Base-by-base conservation (phyloP, 2,329 filamentous ascomycete genomes). In the Ilyonectria sp. region DNA sequence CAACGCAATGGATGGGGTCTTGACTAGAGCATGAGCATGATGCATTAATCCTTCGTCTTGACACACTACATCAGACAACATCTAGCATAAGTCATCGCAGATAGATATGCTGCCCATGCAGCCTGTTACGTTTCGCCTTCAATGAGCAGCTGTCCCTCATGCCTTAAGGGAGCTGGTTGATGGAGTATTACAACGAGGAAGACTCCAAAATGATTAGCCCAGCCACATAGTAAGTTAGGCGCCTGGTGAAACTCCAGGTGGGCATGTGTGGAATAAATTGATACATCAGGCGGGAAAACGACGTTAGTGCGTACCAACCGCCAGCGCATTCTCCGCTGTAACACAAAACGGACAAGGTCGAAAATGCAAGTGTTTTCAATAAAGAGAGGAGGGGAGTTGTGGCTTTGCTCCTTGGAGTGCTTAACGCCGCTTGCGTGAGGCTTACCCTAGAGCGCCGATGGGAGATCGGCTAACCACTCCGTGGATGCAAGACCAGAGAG, bases 201-300 rank as follows among this genome's bases (percentile, higher is more conserved):
- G 17, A 17, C 56, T 33, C 35, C 53, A 44, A 44, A 43, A 46
- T 19, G 26, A 43, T 21, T 23, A 64, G 7, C 40, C 7, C 15
- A n/a, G 5, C 5, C 8, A n/a, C 40, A 2, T 43, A n/a, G 5
- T 6, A 43, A 5, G 47, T 13, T 6, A 43, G 13, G 47, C 23
- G 6, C 13, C n/a, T n/a, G 26, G 1, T 52, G 29, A 54, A 61
- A 26, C 54, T 19, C 17, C 59, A 35, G 10, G 4, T 3, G 31
- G 29, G 11, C 47, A 17, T 8, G 50, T 62, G 5, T 62, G 59
- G 37, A 55, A 55, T 62, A 54, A 11, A 62, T 62, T 55, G 37
- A 21, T 9, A 10, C 21, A 35, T 23, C 10, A 9, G 4, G 9
- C 26, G 55, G 31, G 37, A 21, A 10, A 29, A 26, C 31, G 21